Conservation (phyloP, 257 asterid genomes). For the Nicotiana noctiflora region DNA sequence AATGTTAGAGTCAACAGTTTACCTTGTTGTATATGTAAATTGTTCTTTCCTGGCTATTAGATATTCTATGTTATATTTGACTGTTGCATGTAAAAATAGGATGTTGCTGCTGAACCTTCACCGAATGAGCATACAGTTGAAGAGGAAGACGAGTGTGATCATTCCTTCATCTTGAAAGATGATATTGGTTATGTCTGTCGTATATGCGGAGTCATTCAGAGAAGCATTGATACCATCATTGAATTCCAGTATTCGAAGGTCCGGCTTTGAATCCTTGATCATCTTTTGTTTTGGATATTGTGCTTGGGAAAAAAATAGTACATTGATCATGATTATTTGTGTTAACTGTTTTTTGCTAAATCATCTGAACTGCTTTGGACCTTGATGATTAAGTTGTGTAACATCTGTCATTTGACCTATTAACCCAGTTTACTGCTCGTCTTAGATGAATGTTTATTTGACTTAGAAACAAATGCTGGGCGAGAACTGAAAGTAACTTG, state of each 20-base stretch:
- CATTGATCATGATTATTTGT: constrained; percentile 5
- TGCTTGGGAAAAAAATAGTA: constrained; percentile 10
- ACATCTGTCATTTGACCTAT: neutral
- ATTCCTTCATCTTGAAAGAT: constrained; percentile 77
- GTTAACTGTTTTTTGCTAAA: neutral
- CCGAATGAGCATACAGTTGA: constrained; percentile 33
- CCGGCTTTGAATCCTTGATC: constrained; percentile 14
- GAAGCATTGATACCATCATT: constrained; percentile 77
- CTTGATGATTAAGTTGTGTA: neutral
- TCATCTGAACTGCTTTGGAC: constrained; percentile 3
- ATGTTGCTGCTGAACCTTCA: constrained; percentile 35
- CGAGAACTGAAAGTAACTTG: neutral
- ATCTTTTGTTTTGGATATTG: constrained; percentile 3
- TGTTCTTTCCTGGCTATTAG: neutral
- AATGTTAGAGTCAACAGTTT: neutral
- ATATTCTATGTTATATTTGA: neutral
- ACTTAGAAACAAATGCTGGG: neutral
- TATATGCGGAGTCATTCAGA: constrained; percentile 79
- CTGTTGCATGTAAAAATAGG: constrained; percentile 37
- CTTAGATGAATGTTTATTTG: neutral
- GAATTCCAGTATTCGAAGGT: constrained; percentile 92
- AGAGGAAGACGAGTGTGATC: constrained; percentile 72
- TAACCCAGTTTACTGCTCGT: neutral
- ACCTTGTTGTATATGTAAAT: neutral
- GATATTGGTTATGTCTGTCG: constrained; percentile 97